Evolutionary conservation across 768 basidiomycete species (phyloP).

Genomic region (Tulasnella sp.): DNA sequence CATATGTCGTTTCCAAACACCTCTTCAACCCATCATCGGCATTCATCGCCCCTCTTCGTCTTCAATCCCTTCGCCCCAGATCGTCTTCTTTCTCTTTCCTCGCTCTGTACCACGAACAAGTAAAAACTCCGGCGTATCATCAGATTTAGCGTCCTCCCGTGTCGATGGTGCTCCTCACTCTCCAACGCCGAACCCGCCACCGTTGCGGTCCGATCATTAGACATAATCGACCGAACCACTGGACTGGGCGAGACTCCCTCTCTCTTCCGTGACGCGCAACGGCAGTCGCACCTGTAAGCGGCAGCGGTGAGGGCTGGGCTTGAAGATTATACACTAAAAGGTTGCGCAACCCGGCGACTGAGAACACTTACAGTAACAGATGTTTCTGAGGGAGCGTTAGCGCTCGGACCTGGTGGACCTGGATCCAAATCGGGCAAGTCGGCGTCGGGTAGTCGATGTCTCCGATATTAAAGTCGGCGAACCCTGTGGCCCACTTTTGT

Average conservation of each 20-base stretch:
- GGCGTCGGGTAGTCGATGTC: constrained; percentile 66
- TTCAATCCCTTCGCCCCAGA: too few species aligned
- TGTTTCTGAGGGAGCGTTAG: constrained; percentile 83
- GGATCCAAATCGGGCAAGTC: constrained; percentile 69
- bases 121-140: constrained; percentile 81
- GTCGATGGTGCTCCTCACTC: constrained; percentile 35
- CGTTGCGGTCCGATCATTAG: constrained; percentile 16
- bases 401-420: constrained; percentile 84
- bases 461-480: constrained; percentile 98
- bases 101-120: too few species aligned
- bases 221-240: background rate
- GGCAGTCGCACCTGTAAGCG: constrained; percentile 21
- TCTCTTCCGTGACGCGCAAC: constrained; percentile 14
- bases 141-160: constrained; percentile 33
- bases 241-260: constrained; percentile 4
- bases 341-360: constrained; percentile 24
- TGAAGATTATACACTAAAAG: constrained; percentile 18
- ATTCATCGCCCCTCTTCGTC: too few species aligned
- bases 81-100: too few species aligned
- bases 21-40: too few species aligned
- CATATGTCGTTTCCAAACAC: too few species aligned
- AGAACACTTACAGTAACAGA: constrained; percentile 30
- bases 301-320: constrained; percentile 29
- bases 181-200: constrained; percentile 25
- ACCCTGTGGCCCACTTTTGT: constrained; percentile 85